A percentile compares a stretch with the other conserved stretches of the same genome.
Conservation (phyloP, 1,139 yeast species). For the Lodderomyces metapsilosis region DNA sequence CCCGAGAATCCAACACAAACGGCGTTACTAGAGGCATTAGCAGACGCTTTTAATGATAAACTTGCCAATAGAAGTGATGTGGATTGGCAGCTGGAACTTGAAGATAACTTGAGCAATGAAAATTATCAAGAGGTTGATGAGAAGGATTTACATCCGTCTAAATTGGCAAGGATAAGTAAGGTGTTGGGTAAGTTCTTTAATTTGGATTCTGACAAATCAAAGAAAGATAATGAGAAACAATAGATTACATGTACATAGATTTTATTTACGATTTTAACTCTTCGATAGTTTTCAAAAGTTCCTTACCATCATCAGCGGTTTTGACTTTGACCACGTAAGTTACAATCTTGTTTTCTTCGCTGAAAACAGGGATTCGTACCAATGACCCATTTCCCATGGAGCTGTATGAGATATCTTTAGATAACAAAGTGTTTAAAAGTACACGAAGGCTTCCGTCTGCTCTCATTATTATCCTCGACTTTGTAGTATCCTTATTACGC, state of each 20-base stretch:
- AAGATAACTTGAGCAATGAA: slow-evolving; percentile 15
- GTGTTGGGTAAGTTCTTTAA: slow-evolving; percentile 65
- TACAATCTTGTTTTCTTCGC: slow-evolving; percentile 5
- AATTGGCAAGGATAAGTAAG: slow-evolving; percentile 59
- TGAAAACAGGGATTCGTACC: slow-evolving; percentile 58
- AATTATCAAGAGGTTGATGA: slow-evolving; percentile 27
- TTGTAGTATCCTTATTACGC: slow-evolving; percentile 53
- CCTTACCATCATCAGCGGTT: slow-evolving; percentile 62
- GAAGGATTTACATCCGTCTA: slow-evolving; percentile 54
- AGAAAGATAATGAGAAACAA: background rate
- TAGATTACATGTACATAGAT: slow-evolving; percentile 1
- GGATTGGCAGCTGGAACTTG: slow-evolving; percentile 50
- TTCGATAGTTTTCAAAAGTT: slow-evolving; percentile 43
- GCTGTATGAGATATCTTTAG: slow-evolving; percentile 53
- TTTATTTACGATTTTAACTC: background rate
- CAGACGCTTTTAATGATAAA: slow-evolving; percentile 81
- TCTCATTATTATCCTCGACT: slow-evolving; percentile 72
- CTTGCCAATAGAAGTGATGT: slow-evolving; percentile 71
- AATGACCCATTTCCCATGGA: slow-evolving; percentile 57
- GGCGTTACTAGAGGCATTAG: slow-evolving; percentile 91
- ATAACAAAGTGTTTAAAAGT: slow-evolving; percentile 62
- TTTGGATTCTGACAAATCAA: slow-evolving; percentile 27
- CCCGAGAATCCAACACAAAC: slow-evolving; percentile 87
- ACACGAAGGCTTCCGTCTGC: slow-evolving; percentile 88
- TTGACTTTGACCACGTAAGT: slow-evolving; percentile 75